Percentiles rank a stretch among this genome's conserved stretches.
These are phyloP conservation scores for Starmerella sp. DNA, from an alignment of 805 yeast species.

Conservation along the genomic window DNA sequence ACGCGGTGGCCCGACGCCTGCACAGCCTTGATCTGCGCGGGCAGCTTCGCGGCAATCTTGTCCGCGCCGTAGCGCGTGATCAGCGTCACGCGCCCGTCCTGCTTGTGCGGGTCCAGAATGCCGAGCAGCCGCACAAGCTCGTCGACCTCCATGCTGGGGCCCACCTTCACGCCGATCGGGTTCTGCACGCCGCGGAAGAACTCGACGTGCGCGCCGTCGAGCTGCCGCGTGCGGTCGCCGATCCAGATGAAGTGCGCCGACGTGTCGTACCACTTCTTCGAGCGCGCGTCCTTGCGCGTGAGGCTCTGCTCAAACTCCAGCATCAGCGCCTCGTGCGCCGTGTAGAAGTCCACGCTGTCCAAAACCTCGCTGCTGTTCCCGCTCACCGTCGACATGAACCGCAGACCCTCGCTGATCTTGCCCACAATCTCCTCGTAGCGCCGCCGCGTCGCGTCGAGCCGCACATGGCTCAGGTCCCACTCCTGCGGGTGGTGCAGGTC, in stretches of 20 bases:
- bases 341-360: conserved; percentile 31
- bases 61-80: conserved; percentile 35
- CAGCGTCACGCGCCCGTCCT: conserved; percentile 33
- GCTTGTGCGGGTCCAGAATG: conserved; percentile 32
- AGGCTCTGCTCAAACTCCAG: conserved; percentile 35
- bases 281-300: conserved; percentile 28
- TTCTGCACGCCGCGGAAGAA: conserved; percentile 35
- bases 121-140: conserved; percentile 32
- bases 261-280: conserved; percentile 31
- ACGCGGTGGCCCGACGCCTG: conserved; percentile 31
- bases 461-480: conserved; percentile 35
- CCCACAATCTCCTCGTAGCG: conserved; percentile 33
- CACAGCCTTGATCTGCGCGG: conserved; percentile 33
- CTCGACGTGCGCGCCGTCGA: conserved; percentile 38
- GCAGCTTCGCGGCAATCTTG: conserved; percentile 30
- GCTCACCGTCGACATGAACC: conserved; percentile 34
- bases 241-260: conserved; percentile 37
- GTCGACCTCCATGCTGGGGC: conserved; percentile 32
- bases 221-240: conserved; percentile 36
- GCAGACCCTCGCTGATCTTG: conserved; percentile 30
- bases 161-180: conserved; percentile 37
- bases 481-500: conserved; percentile 32
- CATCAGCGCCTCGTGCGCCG: conserved; percentile 35
- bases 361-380: conserved; percentile 23
- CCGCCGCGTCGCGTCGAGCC: conserved; percentile 28